Evolutionary conservation across 371 early-diverging fungal species (phyloP), one percentile per base, ranked within the genome.

Genomic region (Mortierella polycephala): DNA sequence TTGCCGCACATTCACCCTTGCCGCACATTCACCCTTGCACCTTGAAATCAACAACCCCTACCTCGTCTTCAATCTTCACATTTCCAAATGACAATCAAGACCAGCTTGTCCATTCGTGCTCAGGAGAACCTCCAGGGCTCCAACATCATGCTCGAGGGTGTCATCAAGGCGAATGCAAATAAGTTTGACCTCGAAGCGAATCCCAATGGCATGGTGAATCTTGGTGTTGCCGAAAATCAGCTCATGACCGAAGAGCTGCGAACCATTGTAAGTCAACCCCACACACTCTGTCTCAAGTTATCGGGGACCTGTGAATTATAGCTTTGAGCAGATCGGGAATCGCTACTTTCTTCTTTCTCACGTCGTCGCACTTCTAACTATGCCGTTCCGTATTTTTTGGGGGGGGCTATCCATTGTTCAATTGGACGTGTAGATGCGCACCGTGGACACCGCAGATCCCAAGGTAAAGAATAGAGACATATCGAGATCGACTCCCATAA

Each of bases 141-240:
- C 10, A 71, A 77, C 23, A 16, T 69, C 12, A 77, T 72, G 79
- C 57, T 68, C 14, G 69, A 77, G 16, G 79, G 79, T 1, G 54
- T 71, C 30, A 54, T 60, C 5, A 53, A 20, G 47, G 72, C 60
- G 16, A 72, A 72, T 58, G 8, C 64, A 16, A 83, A 91, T 82
- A 82, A 86, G 13, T 91, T 86, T 67, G 69, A 85, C 62, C 62
- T 72, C 30, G 61, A 64, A 5, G 37, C 67, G 20, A 91, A 91
- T 60, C 87, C 87, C 10, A 46, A 57, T 10, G 94, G 93, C 7
- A 85, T 90, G 61, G 80, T 93, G 64, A 93, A 93, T 61, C 83
- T 93, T 2, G 93, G 94, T 16, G 79, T 91, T 5, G 95, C 95
- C 21, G 91, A 90, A 60, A 94, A 93, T 71, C 74, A 83, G 46